phyloP scores from a whole-genome alignment of 345 rosid genomes.

The Rhodamnia rubescens region DNA sequence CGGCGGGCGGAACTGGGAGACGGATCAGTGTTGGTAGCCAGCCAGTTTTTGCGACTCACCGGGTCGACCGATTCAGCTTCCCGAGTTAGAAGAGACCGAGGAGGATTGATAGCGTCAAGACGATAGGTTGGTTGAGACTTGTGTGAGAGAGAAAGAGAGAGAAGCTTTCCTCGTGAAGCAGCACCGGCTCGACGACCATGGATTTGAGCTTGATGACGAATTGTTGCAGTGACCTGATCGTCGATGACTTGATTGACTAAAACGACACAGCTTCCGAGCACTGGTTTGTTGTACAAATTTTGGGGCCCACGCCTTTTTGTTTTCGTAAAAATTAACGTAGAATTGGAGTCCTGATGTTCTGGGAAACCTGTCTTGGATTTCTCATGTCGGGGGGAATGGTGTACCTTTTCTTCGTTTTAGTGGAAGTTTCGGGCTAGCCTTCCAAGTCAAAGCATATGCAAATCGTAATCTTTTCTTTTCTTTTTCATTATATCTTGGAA shows the following conservation, averaged over 20 bases:
- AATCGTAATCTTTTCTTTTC: background rate
- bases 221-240: background rate
- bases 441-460: background rate
- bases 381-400: background rate
- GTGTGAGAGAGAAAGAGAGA: background rate
- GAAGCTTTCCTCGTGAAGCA: background rate
- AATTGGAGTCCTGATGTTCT: background rate
- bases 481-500: background rate
- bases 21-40: constrained; percentile 54
- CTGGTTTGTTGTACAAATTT: background rate
- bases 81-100: background rate
- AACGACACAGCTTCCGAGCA: background rate
- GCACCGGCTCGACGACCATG: background rate
- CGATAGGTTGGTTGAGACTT: background rate
- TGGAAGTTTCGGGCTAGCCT: background rate
- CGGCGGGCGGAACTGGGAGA: constrained; percentile 43
- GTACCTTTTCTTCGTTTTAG: background rate
- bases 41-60: background rate
- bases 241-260: background rate
- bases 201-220: background rate
- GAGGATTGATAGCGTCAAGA: background rate
- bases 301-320: background rate
- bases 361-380: background rate
- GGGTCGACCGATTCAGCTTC: background rate
- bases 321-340: background rate